phyloP scores from a whole-genome alignment of 2,329 filamentous ascomycete species.

The Alternaria tenuissima region DNA sequence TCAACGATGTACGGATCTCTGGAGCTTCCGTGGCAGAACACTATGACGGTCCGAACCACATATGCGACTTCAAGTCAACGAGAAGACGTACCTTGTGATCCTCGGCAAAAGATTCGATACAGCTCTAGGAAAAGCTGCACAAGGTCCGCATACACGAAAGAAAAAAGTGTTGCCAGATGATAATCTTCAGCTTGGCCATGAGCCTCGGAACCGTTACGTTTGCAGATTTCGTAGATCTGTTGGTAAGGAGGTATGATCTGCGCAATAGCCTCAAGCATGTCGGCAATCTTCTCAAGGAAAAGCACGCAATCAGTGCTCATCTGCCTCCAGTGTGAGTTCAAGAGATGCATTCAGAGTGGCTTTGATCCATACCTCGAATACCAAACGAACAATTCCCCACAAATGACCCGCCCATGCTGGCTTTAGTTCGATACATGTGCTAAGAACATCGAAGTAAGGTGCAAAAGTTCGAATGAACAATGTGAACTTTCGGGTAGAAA shows the following conservation, averaged over 20 bases:
- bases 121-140: slow-evolving; percentile 36
- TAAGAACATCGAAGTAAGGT: slow-evolving; percentile 39
- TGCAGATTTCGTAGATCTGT: slow-evolving; percentile 28
- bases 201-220: slow-evolving; percentile 12
- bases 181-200: slow-evolving; percentile 15
- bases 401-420: slow-evolving; percentile 34
- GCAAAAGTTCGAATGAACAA: slow-evolving; percentile 33
- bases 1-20: neutral
- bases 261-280: slow-evolving; percentile 36
- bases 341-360: neutral
- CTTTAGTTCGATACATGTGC: slow-evolving; percentile 24
- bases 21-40: neutral
- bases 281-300: slow-evolving; percentile 36
- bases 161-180: slow-evolving; percentile 29
- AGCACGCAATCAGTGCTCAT: slow-evolving; percentile 28
- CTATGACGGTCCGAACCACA: neutral
- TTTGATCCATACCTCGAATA: slow-evolving; percentile 33
- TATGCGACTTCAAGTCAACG: neutral
- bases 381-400: slow-evolving; percentile 33
- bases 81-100: slow-evolving; percentile 30
- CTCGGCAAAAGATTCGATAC: slow-evolving; percentile 38
- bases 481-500: slow-evolving; percentile 30
- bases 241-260: slow-evolving; percentile 34
- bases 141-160: slow-evolving; percentile 39
- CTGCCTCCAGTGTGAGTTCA: slow-evolving; percentile 19